Conservation (phyloP, 192 early-diverging fungal species). For the Thoreauomyces humboldtii region DNA sequence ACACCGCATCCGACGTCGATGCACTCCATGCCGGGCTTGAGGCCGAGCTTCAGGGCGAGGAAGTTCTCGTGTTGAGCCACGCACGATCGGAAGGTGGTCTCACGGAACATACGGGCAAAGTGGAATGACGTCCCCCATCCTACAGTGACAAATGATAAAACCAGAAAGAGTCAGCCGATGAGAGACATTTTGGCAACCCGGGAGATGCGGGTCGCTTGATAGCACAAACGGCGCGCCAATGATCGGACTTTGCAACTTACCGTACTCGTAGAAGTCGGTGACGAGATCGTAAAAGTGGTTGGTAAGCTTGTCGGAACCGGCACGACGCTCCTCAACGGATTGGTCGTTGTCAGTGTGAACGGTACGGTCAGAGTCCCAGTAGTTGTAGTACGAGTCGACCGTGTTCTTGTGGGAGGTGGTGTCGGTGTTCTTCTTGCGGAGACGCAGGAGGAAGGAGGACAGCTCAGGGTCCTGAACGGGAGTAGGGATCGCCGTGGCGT, state of each 20-base stretch:
- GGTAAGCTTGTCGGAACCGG: constrained; percentile 37
- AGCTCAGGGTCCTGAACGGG: constrained; percentile 41
- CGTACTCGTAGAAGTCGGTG: constrained; percentile 57
- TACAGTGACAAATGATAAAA: not conserved
- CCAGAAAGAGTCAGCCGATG: not conserved
- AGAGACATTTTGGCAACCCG: too few species aligned
- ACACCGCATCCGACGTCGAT: constrained; percentile 97
- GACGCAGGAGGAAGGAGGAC: constrained; percentile 40
- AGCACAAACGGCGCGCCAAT: too few species aligned
- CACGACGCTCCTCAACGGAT: constrained; percentile 33
- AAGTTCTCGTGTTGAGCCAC: constrained; percentile 91
- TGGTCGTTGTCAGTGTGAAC: constrained; percentile 33
- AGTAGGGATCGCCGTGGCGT: constrained; percentile 25
- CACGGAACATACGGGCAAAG: constrained; percentile 79
- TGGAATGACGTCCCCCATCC: constrained; percentile 92
- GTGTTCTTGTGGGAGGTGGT: constrained; percentile 36
- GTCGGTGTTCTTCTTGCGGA: constrained; percentile 48
- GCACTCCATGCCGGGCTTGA: constrained; percentile 68
- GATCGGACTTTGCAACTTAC: constrained; percentile 32
- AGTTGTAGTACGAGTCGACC: constrained; percentile 44
- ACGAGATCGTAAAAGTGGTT: constrained; percentile 55
- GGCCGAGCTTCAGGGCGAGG: constrained; percentile 70
- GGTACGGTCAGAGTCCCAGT: constrained; percentile 43
- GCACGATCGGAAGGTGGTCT: constrained; percentile 73
- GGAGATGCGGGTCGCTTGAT: too few species aligned